A percentile compares a stretch with the other conserved stretches of the same genome.
Evolutionary conservation across 768 basidiomycete genomes (phyloP).

Genomic region (Sporobolomyces roseus): DNA sequence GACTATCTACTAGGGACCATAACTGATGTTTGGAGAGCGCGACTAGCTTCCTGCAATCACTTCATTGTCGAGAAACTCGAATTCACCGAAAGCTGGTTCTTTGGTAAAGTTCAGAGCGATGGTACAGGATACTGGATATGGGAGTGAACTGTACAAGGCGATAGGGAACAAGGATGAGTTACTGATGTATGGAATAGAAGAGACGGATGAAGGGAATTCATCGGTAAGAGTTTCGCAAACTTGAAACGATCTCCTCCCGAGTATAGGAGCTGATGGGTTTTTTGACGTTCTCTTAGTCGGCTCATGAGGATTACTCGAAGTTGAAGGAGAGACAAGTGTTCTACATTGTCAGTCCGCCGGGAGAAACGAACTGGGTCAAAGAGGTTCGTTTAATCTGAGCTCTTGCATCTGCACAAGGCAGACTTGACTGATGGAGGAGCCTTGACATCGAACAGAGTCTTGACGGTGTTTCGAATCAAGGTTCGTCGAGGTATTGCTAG

Average conservation of each 20-base stretch:
- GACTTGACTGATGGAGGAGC: no score
- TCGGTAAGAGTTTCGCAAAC: not conserved
- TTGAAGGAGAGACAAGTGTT: conserved; percentile 43
- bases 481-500: not conserved
- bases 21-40: not conserved
- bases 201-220: conserved; percentile 8
- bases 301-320: conserved; percentile 43
- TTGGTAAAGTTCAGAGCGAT: conserved; percentile 46
- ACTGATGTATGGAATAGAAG: conserved; percentile 31
- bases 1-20: not conserved
- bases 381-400: conserved; percentile 25
- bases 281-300: not conserved
- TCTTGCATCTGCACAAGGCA: not conserved
- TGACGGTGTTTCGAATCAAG: conserved; percentile 4
- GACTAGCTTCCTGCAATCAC: conserved; percentile 22
- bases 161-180: not conserved
- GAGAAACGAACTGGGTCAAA: conserved; percentile 43
- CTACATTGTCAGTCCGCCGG: conserved; percentile 45
- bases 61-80: not conserved
- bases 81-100: conserved; percentile 18
- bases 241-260: no score
- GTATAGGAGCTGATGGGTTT: not conserved
- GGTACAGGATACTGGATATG: conserved; percentile 46
- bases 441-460: no score
- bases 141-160: conserved; percentile 43